These are phyloP conservation scores for Leccinum pachyderme DNA, from an alignment of 1,284 basidiomycete genomes.

Conservation along the genomic window DNA sequence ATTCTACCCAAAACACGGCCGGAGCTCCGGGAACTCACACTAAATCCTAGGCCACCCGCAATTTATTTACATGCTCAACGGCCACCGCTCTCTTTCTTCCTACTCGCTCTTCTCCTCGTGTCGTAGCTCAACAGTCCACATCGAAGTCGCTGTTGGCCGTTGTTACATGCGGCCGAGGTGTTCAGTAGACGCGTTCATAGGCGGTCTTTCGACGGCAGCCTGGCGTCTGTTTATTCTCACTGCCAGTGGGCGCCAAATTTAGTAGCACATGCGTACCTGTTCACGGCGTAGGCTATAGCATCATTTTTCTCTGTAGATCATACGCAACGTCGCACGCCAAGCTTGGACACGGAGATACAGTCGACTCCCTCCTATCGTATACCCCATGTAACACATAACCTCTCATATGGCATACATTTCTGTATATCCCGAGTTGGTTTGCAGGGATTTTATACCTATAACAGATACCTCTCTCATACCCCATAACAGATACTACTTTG, in stretches of 20 bases:
- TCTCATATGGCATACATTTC: no score
- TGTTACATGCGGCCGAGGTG: no score
- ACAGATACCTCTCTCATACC: no score
- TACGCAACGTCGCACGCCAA: neutral
- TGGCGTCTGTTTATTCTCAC: neutral
- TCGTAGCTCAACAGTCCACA: conserved; percentile 21
- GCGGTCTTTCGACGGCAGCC: no score
- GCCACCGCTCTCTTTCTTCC: neutral
- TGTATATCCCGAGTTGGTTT: no score
- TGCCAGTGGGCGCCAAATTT: neutral
- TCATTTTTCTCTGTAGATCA: neutral
- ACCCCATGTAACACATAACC: no score
- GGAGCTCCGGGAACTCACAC: neutral
- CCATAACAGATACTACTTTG: no score
- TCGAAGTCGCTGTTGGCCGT: conserved; percentile 2
- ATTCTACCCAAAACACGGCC: conserved; percentile 2
- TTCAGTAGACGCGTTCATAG: no score
- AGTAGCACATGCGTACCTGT: neutral
- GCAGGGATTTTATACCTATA: no score
- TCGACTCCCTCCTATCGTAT: no score
- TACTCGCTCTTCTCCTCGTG: neutral
- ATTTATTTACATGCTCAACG: neutral
- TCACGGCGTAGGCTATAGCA: no score
- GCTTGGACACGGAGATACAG: neutral
- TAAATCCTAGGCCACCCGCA: neutral